Evolutionary conservation across 768 basidiomycete genomes (phyloP).

Genomic region (Postia placenta): DNA sequence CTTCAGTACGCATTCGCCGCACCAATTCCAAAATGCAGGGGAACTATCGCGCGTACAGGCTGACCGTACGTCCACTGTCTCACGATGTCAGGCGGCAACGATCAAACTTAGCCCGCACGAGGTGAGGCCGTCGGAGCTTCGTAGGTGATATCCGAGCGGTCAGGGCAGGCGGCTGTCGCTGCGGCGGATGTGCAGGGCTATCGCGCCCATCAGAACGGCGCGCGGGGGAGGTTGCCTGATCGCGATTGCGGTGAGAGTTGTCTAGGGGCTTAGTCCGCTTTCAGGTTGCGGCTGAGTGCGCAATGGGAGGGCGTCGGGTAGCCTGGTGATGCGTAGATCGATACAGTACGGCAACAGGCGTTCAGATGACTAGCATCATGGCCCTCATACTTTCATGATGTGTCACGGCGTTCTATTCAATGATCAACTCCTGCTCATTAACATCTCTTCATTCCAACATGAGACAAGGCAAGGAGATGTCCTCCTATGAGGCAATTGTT

Average conservation of each 20-base stretch:
- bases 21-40: no score
- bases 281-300: not conserved
- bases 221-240: not conserved
- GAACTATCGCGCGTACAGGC: no score
- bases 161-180: not conserved
- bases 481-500: no score
- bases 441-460: no score
- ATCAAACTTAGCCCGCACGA: slow-evolving; percentile 3
- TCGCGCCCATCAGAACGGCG: not conserved
- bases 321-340: not conserved
- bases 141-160: not conserved
- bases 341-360: not conserved
- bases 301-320: not conserved
- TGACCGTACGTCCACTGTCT: no score
- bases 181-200: not conserved
- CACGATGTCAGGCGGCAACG: not conserved
- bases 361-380: not conserved
- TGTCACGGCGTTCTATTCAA: no score
- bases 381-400: no score
- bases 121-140: not conserved
- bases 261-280: not conserved
- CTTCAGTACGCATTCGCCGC: no score
- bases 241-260: not conserved
- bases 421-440: no score
- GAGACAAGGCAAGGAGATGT: no score